Evolutionary conservation across 1,139 yeast genomes (phyloP), one percentile per base, ranked within the genome.

Genomic region (Suhomyces bribrorum): DNA sequence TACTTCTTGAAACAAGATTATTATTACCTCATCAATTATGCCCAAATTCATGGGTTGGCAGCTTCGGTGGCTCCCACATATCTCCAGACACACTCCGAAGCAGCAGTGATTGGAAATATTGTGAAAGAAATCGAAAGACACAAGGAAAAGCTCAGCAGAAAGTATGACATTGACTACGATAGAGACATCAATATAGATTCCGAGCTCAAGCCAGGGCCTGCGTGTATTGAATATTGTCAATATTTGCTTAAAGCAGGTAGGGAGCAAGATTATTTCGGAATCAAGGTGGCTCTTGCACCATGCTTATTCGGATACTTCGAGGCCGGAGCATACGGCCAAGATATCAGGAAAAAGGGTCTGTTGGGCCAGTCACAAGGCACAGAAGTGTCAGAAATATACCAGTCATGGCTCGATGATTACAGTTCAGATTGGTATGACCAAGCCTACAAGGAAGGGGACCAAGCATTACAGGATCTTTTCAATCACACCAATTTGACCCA

Each of bases 301-400:
- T 86, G 95, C 58, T 62, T 85, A 30, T 76, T 82, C 55, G 96
- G 95, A 1, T 85, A 84, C 56, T 75, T 75, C 26, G 75, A 77
- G 40, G 82, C 86, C 0, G 75, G 67, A 0, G 33, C 37, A 0
- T 57, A 49, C 40, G 75, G 67, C 1, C 40, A 42, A 11, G 23
- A 40, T 5, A 32, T 49, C 8, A 25, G 43, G 6, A 11, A 25
- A 11, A 20, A 43, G 14, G 59, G 57, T 7, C 11, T 26, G 12
- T 39, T 47, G 26, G 31, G 34, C 11, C 14, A 20, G 6, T n/a
- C 11, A 7, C n/a, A n/a, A n/a, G n/a, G n/a, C 7, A 22, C 5
- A 8, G 55, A 45, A 7, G 49, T 53, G 15, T 45, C 62, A 1
- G 53, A 63, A n/a, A 55, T 57, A 5, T 83, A 79, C 53, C 65